Percentiles rank a stretch among this genome's conserved stretches.
phyloP scores from a whole-genome alignment of 257 asterid genomes.

The Solanum tarijense region DNA sequence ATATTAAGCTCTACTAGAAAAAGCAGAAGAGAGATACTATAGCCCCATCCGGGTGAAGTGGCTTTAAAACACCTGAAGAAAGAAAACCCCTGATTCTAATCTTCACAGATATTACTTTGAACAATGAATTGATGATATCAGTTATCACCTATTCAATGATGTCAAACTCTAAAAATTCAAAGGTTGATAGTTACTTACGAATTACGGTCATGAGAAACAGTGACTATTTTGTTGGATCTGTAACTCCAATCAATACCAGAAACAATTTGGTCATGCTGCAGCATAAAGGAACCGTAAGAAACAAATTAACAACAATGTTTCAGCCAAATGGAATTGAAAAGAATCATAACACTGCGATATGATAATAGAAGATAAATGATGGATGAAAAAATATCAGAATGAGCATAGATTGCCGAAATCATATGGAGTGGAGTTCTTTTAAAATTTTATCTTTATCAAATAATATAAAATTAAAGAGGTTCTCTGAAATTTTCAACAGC shows the following conservation, averaged over 20 bases:
- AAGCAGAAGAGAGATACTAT: not conserved
- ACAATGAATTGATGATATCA: not conserved
- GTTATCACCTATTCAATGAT: not conserved
- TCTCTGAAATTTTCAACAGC: not conserved
- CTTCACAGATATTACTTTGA: not conserved
- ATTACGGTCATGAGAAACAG: constrained; percentile 98
- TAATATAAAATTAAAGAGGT: not conserved
- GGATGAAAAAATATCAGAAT: not conserved
- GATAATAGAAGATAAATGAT: not conserved
- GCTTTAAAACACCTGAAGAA: not conserved
- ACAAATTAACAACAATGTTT: not conserved
- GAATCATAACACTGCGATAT: not conserved
- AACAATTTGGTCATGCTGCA: constrained; percentile 98
- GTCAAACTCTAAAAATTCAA: not conserved
- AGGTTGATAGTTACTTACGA: constrained; percentile 57
- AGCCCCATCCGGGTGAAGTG: not conserved
- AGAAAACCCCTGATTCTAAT: not conserved
- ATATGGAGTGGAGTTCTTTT: not conserved
- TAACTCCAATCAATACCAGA: constrained; percentile 93
- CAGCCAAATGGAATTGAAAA: not conserved
- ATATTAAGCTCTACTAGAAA: not conserved
- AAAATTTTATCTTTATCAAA: not conserved
- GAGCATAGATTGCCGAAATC: not conserved
- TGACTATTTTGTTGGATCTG: constrained; percentile 73
- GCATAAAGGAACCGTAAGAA: constrained; percentile 16